Evolutionary conservation across 768 basidiomycete genomes (phyloP).

Genomic region (Coprinellus micaceus): DNA sequence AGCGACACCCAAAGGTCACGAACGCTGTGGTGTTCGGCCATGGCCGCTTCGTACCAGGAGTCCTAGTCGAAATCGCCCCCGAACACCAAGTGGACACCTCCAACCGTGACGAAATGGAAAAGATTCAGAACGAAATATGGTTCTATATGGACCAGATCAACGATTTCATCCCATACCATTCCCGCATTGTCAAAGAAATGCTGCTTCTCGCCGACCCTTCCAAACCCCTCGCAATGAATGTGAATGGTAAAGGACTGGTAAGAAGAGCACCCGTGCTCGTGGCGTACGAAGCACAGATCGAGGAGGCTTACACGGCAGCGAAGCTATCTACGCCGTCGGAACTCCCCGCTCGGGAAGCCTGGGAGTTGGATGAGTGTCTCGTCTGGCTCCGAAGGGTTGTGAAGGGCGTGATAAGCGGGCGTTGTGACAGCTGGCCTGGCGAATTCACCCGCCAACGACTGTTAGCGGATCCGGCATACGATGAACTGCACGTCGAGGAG

Average conservation of each 20-base stretch:
- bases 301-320: constrained; percentile 35
- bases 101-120: constrained; percentile 8
- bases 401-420: constrained; percentile 24
- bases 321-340: constrained; percentile 29
- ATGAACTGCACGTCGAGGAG: constrained; percentile 34
- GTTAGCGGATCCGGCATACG: constrained; percentile 11
- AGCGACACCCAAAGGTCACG: neutral
- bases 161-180: constrained; percentile 38
- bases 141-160: constrained; percentile 43
- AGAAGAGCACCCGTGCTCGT: constrained; percentile 40
- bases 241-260: constrained; percentile 47
- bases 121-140: constrained; percentile 13
- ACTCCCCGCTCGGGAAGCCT: constrained; percentile 22
- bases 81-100: constrained; percentile 23
- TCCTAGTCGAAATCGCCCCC: constrained; percentile 30
- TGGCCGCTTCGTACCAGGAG: constrained; percentile 30
- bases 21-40: constrained; percentile 42
- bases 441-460: neutral
- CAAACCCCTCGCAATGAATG: constrained; percentile 41
- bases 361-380: constrained; percentile 12
- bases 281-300: constrained; percentile 44
- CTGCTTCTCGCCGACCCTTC: constrained; percentile 37
- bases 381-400: constrained; percentile 10
- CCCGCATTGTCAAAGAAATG: constrained; percentile 52
- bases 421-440: neutral